A percentile compares a stretch with the other conserved stretches of the same genome.
Conservation (phyloP, 495 filamentous ascomycete species). For the Penicillium malachiteum region DNA sequence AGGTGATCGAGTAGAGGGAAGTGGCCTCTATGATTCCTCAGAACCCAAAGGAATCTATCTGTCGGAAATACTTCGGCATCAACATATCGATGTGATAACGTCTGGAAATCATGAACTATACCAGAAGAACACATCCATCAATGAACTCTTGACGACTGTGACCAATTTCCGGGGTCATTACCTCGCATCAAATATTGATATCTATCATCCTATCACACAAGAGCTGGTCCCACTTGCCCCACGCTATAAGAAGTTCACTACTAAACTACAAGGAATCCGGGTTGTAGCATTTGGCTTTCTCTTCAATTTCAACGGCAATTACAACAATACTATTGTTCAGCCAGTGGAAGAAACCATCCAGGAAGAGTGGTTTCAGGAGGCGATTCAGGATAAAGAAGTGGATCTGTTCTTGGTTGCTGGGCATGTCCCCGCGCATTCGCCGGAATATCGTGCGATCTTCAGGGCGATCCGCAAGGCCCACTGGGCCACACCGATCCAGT, state of each 20-base stretch:
- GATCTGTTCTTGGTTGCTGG: constrained; percentile 88
- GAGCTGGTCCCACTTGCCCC: constrained; percentile 74
- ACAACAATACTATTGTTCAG: constrained; percentile 83
- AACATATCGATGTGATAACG: constrained; percentile 80
- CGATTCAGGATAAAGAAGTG: constrained; percentile 72
- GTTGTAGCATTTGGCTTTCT: constrained; percentile 90
- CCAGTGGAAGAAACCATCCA: constrained; percentile 74
- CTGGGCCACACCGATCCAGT: constrained; percentile 82
- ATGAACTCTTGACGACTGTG: constrained; percentile 75
- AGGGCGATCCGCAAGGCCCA: constrained; percentile 73
- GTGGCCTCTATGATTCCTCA: constrained; percentile 92
- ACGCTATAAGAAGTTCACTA: constrained; percentile 82
- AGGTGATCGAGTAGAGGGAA: constrained; percentile 91
- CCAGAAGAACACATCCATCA: constrained; percentile 67
- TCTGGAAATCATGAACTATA: constrained; percentile 97
- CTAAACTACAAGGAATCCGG: constrained; percentile 79
- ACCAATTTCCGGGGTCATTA: constrained; percentile 76
- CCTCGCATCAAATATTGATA: constrained; percentile 89
- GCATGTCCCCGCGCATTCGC: constrained; percentile 78
- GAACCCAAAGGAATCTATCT: constrained; percentile 84
- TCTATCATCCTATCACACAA: constrained; percentile 67
- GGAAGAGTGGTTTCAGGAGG: constrained; percentile 85
- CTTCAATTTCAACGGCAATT: constrained; percentile 87
- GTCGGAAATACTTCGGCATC: constrained; percentile 78
- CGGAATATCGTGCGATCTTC: constrained; percentile 76